Percentiles rank a stretch among this genome's conserved stretches.
These are phyloP conservation scores for Atkinsonella texensis DNA, from an alignment of 2,329 filamentous ascomycete species.

Conservation along the genomic window DNA sequence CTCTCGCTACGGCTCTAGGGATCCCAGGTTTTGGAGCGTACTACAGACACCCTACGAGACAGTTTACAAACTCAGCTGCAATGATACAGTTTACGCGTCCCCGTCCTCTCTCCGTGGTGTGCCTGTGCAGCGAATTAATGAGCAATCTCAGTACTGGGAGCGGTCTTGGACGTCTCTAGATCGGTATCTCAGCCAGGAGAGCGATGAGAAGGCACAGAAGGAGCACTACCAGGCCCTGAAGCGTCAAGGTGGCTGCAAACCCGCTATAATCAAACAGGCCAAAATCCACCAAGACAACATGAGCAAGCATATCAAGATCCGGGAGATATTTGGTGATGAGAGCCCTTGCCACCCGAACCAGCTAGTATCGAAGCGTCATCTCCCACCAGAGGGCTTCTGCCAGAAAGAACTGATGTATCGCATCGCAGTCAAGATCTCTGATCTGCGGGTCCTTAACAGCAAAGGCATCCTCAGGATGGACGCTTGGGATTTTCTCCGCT, in stretches of 20 bases:
- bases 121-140: constrained; percentile 17
- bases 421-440: constrained; percentile 21
- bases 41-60: constrained; percentile 5
- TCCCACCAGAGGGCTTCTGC: constrained; percentile 21
- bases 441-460: constrained; percentile 16
- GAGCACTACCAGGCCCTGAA: constrained; percentile 1
- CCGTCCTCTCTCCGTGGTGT: constrained; percentile 16
- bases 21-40: constrained; percentile 9
- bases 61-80: constrained; percentile 12
- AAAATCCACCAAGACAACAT: constrained; percentile 20
- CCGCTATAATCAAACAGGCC: constrained; percentile 2
- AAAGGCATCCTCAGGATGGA: constrained; percentile 21
- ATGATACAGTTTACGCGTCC: constrained; percentile 13
- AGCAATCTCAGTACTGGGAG: constrained; percentile 20
- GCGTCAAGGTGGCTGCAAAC: constrained; percentile 6
- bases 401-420: constrained; percentile 23
- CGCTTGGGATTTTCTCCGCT: constrained; percentile 26
- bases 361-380: constrained; percentile 19
- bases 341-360: constrained; percentile 25
- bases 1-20: neutral
- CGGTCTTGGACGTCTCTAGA: constrained; percentile 19
- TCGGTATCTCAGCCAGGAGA: constrained; percentile 15
- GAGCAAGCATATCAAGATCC: constrained; percentile 21
- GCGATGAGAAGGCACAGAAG: constrained; percentile 12
- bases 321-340: constrained; percentile 20